Evolutionary conservation across 1,284 basidiomycete species (phyloP), one percentile per base, ranked within the genome.

Genomic region (Coriolopsis trogii): DNA sequence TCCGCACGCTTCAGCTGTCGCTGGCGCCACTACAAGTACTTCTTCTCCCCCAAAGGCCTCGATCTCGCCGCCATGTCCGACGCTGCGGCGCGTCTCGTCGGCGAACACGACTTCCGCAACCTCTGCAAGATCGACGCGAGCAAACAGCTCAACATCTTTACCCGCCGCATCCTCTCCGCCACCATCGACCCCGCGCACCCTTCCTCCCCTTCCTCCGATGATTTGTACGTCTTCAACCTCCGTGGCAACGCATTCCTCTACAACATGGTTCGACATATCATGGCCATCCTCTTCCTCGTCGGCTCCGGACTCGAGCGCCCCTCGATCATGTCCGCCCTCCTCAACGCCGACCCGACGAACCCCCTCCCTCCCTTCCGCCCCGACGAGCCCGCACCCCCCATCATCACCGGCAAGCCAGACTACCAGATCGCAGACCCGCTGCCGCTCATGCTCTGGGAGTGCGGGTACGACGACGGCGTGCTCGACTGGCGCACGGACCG

Each of bases 191-290:
- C 69, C 8, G 73, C 81, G 3, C 47, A 51, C 55, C 28, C 18
- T n/a, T n/a, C n/a, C n/a, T n/a, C n/a, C n/a, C n/a, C n/a, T n/a
- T n/a, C n/a, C 23, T 70, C 70, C 4, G 59, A 71, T 10, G 68
- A 70, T 1, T 69, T 89, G 62, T 85, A 86, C 62, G 91, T 95
- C 23, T 80, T 98, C 61, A 91, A 98, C 68, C 83, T 98, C 30
- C 75, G 89, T 34, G 95, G 95, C 1, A 89, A 81, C 0, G 95
- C 95, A 0, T 98, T 98, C 68, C 75, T 99, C 36, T 99, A 97
- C 72, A 94, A 99, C 71, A 96, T 98, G 76, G 97, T 99, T 10
- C 82, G 96, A 36, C 93, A 98, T 68, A 98, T 98, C 70, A 91
- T 98, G 82, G 91, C 93, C 2, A 71, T 97, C 41, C 78, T 99